Conservation (phyloP, 768 basidiomycete genomes). For the Amanita pallidorosea region DNA sequence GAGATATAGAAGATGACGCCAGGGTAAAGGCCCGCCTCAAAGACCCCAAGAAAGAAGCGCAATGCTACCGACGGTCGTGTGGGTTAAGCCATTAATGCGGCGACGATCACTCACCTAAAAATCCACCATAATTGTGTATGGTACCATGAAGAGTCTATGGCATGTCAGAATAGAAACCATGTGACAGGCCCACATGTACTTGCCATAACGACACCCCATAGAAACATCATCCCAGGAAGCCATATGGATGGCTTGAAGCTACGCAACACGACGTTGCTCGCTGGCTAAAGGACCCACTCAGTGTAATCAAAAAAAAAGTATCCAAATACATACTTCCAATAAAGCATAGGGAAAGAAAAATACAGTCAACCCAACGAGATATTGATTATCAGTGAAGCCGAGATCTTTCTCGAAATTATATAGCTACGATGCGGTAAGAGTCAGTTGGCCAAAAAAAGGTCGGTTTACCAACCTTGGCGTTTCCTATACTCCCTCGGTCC, state of each 20-base stretch:
- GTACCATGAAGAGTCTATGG: conserved; percentile 64
- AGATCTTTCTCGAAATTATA: conserved; percentile 49
- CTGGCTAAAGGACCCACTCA: conserved; percentile 29
- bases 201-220: conserved; percentile 42
- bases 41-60: no score
- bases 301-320: not conserved
- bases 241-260: conserved; percentile 57
- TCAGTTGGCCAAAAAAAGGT: conserved; percentile 25
- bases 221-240: conserved; percentile 38
- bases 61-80: no score
- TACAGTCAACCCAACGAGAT: conserved; percentile 56
- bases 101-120: conserved; percentile 54
- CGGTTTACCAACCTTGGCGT: no score
- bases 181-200: conserved; percentile 1
- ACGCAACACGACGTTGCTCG: conserved; percentile 51
- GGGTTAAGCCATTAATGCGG: conserved; percentile 23
- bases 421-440: conserved; percentile 25
- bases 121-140: conserved; percentile 46
- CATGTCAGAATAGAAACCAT: not conserved
- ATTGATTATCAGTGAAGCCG: conserved; percentile 51
- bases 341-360: conserved; percentile 71
- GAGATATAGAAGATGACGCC: no score
- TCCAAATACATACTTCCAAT: conserved; percentile 42
- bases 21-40: no score
- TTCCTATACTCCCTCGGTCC: no score